These are phyloP conservation scores for Pestalotiopsis sp. DNA, from an alignment of 2,329 filamentous ascomycete species.

Conservation along the genomic window DNA sequence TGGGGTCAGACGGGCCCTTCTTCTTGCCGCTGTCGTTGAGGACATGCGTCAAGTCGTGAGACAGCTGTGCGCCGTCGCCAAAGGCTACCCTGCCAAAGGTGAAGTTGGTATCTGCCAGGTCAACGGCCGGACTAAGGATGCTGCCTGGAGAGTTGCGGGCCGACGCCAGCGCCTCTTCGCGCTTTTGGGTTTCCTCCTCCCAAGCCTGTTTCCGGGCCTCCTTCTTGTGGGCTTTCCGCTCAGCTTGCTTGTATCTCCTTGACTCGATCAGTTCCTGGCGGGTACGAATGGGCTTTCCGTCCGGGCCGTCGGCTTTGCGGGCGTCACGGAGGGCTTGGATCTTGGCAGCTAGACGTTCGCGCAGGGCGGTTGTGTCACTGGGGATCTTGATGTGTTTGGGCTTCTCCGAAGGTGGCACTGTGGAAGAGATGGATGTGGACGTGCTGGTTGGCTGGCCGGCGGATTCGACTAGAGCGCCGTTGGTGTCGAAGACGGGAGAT, in stretches of 20 bases:
- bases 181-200: slow-evolving; percentile 71
- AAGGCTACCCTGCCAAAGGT: slow-evolving; percentile 92
- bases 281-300: slow-evolving; percentile 80
- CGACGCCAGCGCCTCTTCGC: slow-evolving; percentile 60
- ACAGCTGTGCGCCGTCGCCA: slow-evolving; percentile 77
- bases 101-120: slow-evolving; percentile 66
- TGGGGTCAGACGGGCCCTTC: slow-evolving; percentile 81
- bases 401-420: slow-evolving; percentile 59
- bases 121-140: slow-evolving; percentile 56
- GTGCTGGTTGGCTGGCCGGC: slow-evolving; percentile 51
- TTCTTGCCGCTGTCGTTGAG: slow-evolving; percentile 66
- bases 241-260: slow-evolving; percentile 81
- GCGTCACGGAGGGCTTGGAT: slow-evolving; percentile 83
- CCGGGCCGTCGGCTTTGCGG: slow-evolving; percentile 81
- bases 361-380: slow-evolving; percentile 71
- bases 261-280: slow-evolving; percentile 91
- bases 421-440: slow-evolving; percentile 70
- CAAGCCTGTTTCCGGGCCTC: slow-evolving; percentile 76
- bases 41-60: slow-evolving; percentile 64
- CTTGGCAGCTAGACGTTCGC: slow-evolving; percentile 75
- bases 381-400: slow-evolving; percentile 68
- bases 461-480: slow-evolving; percentile 40
- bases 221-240: slow-evolving; percentile 86
- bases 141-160: slow-evolving; percentile 60
- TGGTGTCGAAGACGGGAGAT: slow-evolving; percentile 63